Evolutionary conservation across 1,139 yeast species (phyloP), one percentile per base, ranked within the genome.

Genomic region (Chernovozyma aurita): DNA sequence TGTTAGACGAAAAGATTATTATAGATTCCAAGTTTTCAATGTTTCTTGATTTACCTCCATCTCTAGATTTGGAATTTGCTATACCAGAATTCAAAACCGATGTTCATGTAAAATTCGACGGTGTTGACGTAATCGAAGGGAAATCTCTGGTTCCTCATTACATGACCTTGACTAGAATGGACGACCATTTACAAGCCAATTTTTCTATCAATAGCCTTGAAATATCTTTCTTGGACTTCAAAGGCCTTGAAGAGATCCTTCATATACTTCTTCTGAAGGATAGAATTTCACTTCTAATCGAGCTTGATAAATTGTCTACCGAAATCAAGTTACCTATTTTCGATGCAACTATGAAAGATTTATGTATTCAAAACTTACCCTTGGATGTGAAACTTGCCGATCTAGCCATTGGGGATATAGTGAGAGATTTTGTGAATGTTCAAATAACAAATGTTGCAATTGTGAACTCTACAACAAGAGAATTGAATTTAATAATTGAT

Each of bases 51-150:
- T 38, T 37, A 26, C 40, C 39, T 7, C 8, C 28, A 7, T 26
- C 28, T 1, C 31, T 36, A 11, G 40, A 39, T 3, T 24, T 50
- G n/a, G 39, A 39, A 15, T 47, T 53, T 31, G 41, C 41, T 5
- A 36, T 53, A 8, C 50, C 57, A 2, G 36, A 36, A 22, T 45
- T 53, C 34, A 43, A 42, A 20, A 38, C 41, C 15, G 37, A 39
- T 18, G 45, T 54, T 28, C 26, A 32, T 11, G 13, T 50, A 1
- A 40, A 40, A 22, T 41, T 40, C 29, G 33, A 28, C 11, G 28
- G 9, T 6, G 33, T 36, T 11, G 33, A 36, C 9, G 36, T 30
- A 2, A 32, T 53, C 11, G 18, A 16, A 7, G 28, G 28, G 17
- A 26, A 13, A 14, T 16, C 18, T 16, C 8, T 8, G 8, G 17